Conservation (phyloP, 2,329 filamentous ascomycete genomes). For the Ophiobolus disseminans region DNA sequence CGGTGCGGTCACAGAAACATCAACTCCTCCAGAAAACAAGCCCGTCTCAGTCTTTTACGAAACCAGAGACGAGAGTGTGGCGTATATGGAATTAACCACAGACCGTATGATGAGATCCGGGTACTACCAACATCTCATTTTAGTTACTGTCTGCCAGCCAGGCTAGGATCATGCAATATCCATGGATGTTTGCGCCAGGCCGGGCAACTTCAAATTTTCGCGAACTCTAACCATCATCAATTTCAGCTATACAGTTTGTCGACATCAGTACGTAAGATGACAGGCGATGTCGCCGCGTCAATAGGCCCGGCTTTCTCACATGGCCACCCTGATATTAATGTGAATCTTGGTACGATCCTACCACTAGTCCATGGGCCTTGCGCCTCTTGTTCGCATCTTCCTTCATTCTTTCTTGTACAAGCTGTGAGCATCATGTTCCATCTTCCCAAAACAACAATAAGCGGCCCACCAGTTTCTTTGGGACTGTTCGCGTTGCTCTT, state of each 20-base stretch:
- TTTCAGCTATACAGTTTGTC: slow-evolving; percentile 28
- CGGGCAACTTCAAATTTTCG: slow-evolving; percentile 14
- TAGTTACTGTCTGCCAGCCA: slow-evolving; percentile 12
- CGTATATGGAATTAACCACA: too few relatives aligned
- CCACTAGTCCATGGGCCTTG: background rate
- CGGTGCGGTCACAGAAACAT: too few relatives aligned
- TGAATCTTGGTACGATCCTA: slow-evolving; percentile 3
- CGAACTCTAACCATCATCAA: slow-evolving; percentile 27
- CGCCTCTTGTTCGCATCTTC: background rate
- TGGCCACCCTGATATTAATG: background rate
- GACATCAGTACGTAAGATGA: slow-evolving; percentile 33
- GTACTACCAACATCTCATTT: slow-evolving; percentile 29
- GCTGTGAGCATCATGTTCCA: background rate
- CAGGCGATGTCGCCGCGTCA: slow-evolving; percentile 12
- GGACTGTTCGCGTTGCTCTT: slow-evolving; percentile 23
- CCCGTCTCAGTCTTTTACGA: slow-evolving; percentile 5
- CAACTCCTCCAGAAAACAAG: too few relatives aligned
- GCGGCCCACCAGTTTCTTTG: background rate
- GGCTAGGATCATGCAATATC: slow-evolving; percentile 29
- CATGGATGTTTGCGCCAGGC: slow-evolving; percentile 25
- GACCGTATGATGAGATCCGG: slow-evolving; percentile 22
- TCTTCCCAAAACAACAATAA: background rate
- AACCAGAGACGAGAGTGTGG: too few relatives aligned
- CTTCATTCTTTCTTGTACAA: background rate
- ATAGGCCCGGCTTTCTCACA: slow-evolving; percentile 2